These are phyloP conservation scores for Penicillium freii DNA, from an alignment of 2,329 filamentous ascomycete genomes.

Conservation along the genomic window DNA sequence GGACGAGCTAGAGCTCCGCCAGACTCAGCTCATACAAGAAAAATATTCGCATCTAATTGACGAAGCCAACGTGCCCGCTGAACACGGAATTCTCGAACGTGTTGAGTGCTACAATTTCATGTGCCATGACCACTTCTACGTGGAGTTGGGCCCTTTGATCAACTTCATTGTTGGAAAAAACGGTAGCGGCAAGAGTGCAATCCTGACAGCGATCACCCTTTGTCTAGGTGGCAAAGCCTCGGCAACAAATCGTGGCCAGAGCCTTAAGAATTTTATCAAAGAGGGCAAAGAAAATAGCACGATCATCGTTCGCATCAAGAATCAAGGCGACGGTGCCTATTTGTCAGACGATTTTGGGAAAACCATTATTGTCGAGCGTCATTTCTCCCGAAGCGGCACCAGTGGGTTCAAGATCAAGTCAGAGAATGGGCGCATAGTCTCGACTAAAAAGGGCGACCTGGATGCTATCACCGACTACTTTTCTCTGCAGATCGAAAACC, in stretches of 20 bases:
- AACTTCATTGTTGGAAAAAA: conserved; percentile 99
- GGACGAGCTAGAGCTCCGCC: conserved; percentile 54
- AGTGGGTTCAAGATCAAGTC: conserved; percentile 88
- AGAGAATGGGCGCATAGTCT: conserved; percentile 66
- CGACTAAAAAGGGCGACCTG: conserved; percentile 79
- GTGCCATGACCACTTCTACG: conserved; percentile 81
- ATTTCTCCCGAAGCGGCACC: conserved; percentile 71
- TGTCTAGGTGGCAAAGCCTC: conserved; percentile 95
- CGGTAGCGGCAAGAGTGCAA: conserved; percentile 94
- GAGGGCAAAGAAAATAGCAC: conserved; percentile 71
- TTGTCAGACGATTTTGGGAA: conserved; percentile 78
- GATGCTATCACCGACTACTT: conserved; percentile 94
- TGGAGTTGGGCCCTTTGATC: conserved; percentile 86
- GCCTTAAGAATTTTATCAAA: conserved; percentile 86
- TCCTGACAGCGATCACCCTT: conserved; percentile 86
- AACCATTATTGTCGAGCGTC: conserved; percentile 84
- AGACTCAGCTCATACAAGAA: conserved; percentile 61
- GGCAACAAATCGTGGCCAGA: conserved; percentile 86
- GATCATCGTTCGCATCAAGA: conserved; percentile 84
- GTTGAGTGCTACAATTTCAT: conserved; percentile 92
- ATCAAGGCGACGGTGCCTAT: conserved; percentile 80
- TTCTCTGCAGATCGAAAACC: conserved; percentile 91
- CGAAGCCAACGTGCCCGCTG: conserved; percentile 70
- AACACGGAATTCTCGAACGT: conserved; percentile 83
- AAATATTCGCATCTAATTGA: conserved; percentile 49